Evolutionary conservation across 1,139 yeast species (phyloP), one percentile per base, ranked within the genome.

Genomic region (Zygosaccharomyces pseudobailii): DNA sequence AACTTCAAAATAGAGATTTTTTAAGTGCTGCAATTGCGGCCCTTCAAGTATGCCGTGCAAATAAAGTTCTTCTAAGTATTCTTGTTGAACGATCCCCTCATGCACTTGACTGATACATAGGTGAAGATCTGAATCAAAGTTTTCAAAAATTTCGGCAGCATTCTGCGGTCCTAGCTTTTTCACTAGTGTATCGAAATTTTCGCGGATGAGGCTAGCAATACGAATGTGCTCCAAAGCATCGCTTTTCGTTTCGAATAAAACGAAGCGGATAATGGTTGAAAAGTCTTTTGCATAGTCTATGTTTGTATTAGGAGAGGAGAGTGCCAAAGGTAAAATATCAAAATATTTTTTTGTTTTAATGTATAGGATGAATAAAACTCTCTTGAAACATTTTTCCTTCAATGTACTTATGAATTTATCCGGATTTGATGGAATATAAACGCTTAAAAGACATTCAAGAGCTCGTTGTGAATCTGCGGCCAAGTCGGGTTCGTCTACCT

Each of bases 381-480:
- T 69, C 55, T 72, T 75, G 61, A 77, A 85, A 23, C 74, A 70
- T 3, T 79, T 82, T 28, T 75, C 73, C 44, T 73, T 72, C 32
- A 87, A 67, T 47, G 75, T 69, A n/a, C 73, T 70, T 7, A 82
- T 65, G 37, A 86, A 66, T 0, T 69, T 68, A 27, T 68, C 57
- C 2, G 49, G 28, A 53, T 80, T 75, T 1, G 73, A 69, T 0
- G 89, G 87, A 43, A 75, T 79, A 61, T 81, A 83, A 3, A 73
- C 69, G 0, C 90, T 77, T 3, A 89, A 64, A 17, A 89, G 61
- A 41, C 87, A 76, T 56, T 82, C 86, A 13, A 87, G 66, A 1
- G 92, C 89, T 46, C 84, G 68, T 59, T 88, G 90, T 55, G 86
- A 75, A 51, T 84, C 90, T 21, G 69, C 71, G 31, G 70, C 70